These are phyloP conservation scores for Acanthamoeba castellanii DNA, from an alignment of 208 protist species.

Conservation along the genomic window DNA sequence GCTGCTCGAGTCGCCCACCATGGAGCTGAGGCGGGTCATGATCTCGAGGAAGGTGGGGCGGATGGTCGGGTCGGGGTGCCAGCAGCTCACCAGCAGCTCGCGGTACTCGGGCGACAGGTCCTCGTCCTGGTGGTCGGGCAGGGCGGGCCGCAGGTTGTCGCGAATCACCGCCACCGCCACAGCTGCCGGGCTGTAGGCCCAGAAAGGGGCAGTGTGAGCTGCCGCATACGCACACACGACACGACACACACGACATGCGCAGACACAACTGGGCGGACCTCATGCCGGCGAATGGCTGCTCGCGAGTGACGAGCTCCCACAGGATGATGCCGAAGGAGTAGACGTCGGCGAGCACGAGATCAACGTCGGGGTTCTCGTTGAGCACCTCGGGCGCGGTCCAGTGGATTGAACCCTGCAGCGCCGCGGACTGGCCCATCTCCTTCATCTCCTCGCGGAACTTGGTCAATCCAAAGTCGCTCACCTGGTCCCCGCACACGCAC, in stretches of 20 bases:
- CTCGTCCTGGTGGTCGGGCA: background rate
- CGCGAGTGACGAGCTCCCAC: slow-evolving; percentile 26
- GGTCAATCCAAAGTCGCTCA: slow-evolving; percentile 55
- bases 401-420: background rate
- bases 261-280: background rate
- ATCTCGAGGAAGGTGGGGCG: slow-evolving; percentile 67
- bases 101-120: background rate
- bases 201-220: background rate
- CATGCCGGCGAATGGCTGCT: slow-evolving; percentile 22
- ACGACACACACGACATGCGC: no score
- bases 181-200: background rate
- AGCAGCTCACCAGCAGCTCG: background rate
- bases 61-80: slow-evolving; percentile 34
- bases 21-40: slow-evolving; percentile 42
- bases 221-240: background rate
- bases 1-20: background rate
- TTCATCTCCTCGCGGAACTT: slow-evolving; percentile 47
- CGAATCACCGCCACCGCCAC: slow-evolving; percentile 59
- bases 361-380: background rate
- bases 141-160: background rate
- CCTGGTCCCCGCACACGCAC: background rate
- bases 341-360: background rate
- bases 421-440: background rate
- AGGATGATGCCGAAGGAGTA: slow-evolving; percentile 67
- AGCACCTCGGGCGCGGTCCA: slow-evolving; percentile 69